Evolutionary conservation across 2,329 filamentous ascomycete genomes (phyloP), one percentile per base, ranked within the genome.

Genomic region (Colletotrichum tropicicola): DNA sequence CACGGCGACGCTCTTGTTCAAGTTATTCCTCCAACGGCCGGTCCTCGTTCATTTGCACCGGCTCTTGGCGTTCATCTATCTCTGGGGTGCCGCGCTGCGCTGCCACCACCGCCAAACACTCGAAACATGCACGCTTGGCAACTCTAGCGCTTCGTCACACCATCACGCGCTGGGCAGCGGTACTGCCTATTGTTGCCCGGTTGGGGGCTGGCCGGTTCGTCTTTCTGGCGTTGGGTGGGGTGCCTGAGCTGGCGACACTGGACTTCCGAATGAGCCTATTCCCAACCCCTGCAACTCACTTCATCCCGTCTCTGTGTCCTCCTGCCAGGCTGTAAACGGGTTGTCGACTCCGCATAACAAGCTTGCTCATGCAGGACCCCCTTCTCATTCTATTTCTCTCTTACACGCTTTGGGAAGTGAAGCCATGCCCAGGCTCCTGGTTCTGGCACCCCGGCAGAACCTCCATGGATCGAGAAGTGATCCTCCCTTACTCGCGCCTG

Each of bases 11-110:
- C 15, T 55, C 12, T 54, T 12, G 15, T 15, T 61, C 5, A 12
- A 65, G 44, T 56, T 65, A 60, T 65, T 65, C 62, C 62, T 65
- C 62, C 57, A 65, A 65, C 51, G 10, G 37, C 28, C n/a, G 35
- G 12, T 23, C 17, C 15, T 21, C 19, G 19, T 51, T 62, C 43
- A 65, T 56, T 32, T 47, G n/a, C 15, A 44, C 15, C 15, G 21
- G 5, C 2, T 10, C 62, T 56, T 62, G 57, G 62, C 62, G 35
- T 28, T 62, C 49, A 45, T 61, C 44, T 62, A 51, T 51, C 51
- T 56, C 57, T 47, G 37, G 28, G 23, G 19, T 51, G 57, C 28
- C 57, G 49, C 49, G 43, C 61, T 32, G 56, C 48, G 51, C 23
- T 30, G 28, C 28, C 21, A 37, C 35, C 17, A 12, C 35, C 28